Base-by-base conservation (phyloP, 768 basidiomycete genomes). In the Boletus eberwhitei region DNA sequence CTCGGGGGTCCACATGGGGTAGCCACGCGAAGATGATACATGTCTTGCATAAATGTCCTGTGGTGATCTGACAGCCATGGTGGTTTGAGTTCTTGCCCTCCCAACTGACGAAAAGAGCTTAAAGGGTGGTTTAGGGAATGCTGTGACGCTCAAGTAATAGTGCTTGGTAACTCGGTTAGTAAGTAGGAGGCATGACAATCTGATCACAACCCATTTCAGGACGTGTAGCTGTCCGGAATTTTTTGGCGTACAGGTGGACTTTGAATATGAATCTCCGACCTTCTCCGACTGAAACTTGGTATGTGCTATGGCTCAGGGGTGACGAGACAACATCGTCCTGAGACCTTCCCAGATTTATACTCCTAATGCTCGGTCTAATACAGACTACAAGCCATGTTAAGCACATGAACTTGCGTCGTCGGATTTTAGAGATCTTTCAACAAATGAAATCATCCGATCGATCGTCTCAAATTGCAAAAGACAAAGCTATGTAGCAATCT, bases 1-100 rank as follows among this genome's bases (percentile, higher is more conserved):
- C 26, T 71, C 67, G 8, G 75, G 75, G 11, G 65, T 63, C 72
- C 70, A 75, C 22, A 75, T 54, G 3, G 73, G 74, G 48, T 69
- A 71, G 2, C 75, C 76, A 32, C 70, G 67, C 16, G 64, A 53
- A 22, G 60, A 58, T 0, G 61, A 62, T 39, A 63, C 58, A 8
- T 62, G 55, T 44, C 59, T 58, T 38, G 67, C 59, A 63, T 71
- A 69, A 1, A 58, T 43, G 52, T 67, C 67, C 21, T 66, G 65
- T 1, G 63, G 57, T 1, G 65, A 57, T 47, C 62, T 64, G 52
- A 56, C 64, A 4, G 57, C 59, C 62, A 67, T 67, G 17, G 46
- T 54, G 34, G 38, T 35, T 32, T 0, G 39, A 52, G 37, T 37
- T 36, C 11, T 21, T 48, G 40, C 11, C 26, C 35, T 22, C 9